These are phyloP conservation scores for Acanthochlamys bracteata DNA, from an alignment of 106 monocot species.

Conservation along the genomic window DNA sequence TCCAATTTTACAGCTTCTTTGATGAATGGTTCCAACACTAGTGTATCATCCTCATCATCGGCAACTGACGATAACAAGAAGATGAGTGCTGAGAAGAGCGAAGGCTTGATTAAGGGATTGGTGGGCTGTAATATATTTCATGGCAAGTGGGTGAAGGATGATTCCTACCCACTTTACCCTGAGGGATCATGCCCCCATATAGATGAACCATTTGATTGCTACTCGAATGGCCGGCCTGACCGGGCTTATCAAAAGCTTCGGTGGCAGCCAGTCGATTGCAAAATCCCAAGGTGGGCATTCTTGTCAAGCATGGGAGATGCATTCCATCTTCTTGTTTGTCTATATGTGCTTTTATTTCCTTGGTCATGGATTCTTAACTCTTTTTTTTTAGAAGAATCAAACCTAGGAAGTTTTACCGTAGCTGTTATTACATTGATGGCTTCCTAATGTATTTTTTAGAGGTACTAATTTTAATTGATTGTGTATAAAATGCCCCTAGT, in stretches of 20 bases:
- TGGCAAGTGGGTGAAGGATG: constrained; percentile 70
- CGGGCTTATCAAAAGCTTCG: constrained; percentile 58
- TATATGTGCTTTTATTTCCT: constrained; percentile 1
- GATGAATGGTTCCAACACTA: constrained; percentile 4
- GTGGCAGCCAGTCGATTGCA: constrained; percentile 66
- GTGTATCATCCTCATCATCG: neutral
- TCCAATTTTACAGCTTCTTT: neutral
- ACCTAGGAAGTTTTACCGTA: too few species aligned
- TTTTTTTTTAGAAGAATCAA: neutral
- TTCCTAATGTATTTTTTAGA: too few species aligned
- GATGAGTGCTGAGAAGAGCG: constrained; percentile 6
- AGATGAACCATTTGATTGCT: constrained; percentile 69
- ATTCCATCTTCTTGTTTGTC: too few species aligned
- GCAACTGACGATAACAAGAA: neutral
- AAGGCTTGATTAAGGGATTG: constrained; percentile 34
- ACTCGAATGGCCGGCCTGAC: constrained; percentile 57
- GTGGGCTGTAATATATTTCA: constrained; percentile 51
- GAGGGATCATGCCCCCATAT: constrained; percentile 75
- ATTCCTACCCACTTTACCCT: constrained; percentile 56
- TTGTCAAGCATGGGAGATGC: too few species aligned
- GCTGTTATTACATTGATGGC: too few species aligned
- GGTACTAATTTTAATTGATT: too few species aligned
- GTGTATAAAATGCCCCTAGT: too few species aligned
- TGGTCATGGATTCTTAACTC: neutral
- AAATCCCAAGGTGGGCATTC: constrained; percentile 52